phyloP scores from a whole-genome alignment of 805 yeast species.

The Metschnikowia corniflorae region DNA sequence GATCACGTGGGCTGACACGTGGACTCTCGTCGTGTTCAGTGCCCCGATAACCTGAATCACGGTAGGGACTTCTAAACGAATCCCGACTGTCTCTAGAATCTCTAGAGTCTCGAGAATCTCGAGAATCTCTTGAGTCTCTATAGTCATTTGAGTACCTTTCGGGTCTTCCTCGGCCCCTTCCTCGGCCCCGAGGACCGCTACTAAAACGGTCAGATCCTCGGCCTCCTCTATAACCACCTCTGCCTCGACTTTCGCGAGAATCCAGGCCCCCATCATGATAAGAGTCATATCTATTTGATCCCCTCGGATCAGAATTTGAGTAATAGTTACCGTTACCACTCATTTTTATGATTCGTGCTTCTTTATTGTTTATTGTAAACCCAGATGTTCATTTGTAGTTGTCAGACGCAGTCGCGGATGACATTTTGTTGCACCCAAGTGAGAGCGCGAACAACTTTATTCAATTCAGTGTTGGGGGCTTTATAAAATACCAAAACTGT shows the following conservation, averaged over 20 bases:
- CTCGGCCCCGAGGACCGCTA: conserved; percentile 16
- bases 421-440: no score
- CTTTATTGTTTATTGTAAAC: no score
- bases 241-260: conserved; percentile 14
- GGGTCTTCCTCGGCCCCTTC: conserved; percentile 8
- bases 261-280: conserved; percentile 7
- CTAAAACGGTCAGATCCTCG: conserved; percentile 15
- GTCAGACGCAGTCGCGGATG: no score
- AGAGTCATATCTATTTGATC: conserved; percentile 10
- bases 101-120: not conserved
- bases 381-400: no score
- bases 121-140: conserved; percentile 1
- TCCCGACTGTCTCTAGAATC: conserved; percentile 1
- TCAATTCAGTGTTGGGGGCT: no score
- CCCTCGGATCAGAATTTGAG: conserved; percentile 4
- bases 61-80: not conserved
- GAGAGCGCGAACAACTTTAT: no score
- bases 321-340: conserved; percentile 6
- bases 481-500: no score
- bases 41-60: conserved; percentile 1
- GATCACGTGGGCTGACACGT: conserved; percentile 1
- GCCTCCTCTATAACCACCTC: conserved; percentile 24
- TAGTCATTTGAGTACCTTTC: conserved; percentile 4
- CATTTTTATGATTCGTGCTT: conserved; percentile 1
- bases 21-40: not conserved